Evolutionary conservation across 2,329 filamentous ascomycete genomes (phyloP), one percentile per base, ranked within the genome.

Genomic region (Alternaria sp.): DNA sequence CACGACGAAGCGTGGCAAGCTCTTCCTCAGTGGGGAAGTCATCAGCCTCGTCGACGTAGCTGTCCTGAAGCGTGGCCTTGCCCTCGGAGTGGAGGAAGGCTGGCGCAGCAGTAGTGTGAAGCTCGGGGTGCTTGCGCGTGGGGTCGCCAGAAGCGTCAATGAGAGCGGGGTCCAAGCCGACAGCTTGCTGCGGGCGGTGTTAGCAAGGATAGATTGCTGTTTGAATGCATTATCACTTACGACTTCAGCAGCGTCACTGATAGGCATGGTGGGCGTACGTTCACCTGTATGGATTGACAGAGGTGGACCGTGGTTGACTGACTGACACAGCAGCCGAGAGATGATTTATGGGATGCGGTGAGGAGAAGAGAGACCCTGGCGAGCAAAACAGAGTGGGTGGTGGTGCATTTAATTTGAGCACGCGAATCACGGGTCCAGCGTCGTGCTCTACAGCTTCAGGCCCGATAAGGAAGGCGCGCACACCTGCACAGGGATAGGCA

Each of bases 51-150:
- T 53, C 51, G 16, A 75, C 46, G 60, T 75, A 77, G 57, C 65
- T 68, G 48, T 70, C 71, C 58, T 78, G 75, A 18, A 74, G 65
- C 39, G 79, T 77, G 48, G 77, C 70, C 69, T 81, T 77, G 53
- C 80, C 79, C 63, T 75, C 74, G 9, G 68, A 68, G 28, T 66
- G 62, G 8, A 72, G 64, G 64, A 71, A 78, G 28, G 71, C 57
- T n/a, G 74, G 75, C 5, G 74, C 68, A 24, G 57, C 56, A 26
- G 66, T 66, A 4, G 59, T 54, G 55, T 70, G 66, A 24, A 70
- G 59, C 18, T 66, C 71, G 12, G 73, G 73, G 47, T 73, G 59
- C 64, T 73, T 72, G 65, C 73, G 73, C 64, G 73, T 59, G 32
- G 74, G 75, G 59, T 78, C 76, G 53, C 75, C 76, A 42, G 75